phyloP scores from a whole-genome alignment of 2,329 filamentous ascomycete species.

The Colletotrichum truncatum region DNA sequence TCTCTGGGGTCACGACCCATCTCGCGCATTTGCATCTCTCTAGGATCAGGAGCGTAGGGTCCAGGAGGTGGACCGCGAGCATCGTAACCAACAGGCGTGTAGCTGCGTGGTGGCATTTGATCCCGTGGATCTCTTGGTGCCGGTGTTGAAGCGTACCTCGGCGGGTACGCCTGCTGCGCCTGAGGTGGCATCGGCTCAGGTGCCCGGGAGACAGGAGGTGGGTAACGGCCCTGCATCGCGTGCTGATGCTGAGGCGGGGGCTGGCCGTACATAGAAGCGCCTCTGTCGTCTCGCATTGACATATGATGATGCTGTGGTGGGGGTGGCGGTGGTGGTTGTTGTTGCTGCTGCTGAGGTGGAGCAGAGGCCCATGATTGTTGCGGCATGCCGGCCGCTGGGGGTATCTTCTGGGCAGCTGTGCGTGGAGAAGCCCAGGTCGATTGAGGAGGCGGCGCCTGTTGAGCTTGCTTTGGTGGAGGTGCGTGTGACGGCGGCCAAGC shows the following conservation, averaged over 20 bases:
- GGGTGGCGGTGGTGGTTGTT: too few species aligned
- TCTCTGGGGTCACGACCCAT: conserved; percentile 45
- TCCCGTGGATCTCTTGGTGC: conserved; percentile 52
- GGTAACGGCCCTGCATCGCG: conserved; percentile 47
- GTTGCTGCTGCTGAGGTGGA: conserved; percentile 36
- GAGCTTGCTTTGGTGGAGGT: conserved; percentile 41
- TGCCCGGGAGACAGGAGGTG: conserved; percentile 48
- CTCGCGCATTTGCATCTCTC: conserved; percentile 48
- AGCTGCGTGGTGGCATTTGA: conserved; percentile 53
- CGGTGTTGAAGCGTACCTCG: conserved; percentile 55
- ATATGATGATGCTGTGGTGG: conserved; percentile 30
- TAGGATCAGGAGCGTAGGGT: conserved; percentile 43
- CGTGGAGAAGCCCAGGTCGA: conserved; percentile 49
- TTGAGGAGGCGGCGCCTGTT: conserved; percentile 34
- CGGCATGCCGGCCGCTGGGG: conserved; percentile 41
- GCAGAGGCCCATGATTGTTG: conserved; percentile 43
- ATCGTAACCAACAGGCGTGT: conserved; percentile 56
- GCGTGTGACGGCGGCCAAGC: conserved; percentile 45
- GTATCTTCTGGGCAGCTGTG: conserved; percentile 45
- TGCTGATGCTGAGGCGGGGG: conserved; percentile 42
- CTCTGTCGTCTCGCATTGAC: conserved; percentile 48
- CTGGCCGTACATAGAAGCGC: conserved; percentile 44
- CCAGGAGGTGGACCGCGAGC: conserved; percentile 48
- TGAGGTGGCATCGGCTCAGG: conserved; percentile 53
- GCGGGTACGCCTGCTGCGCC: conserved; percentile 45